Evolutionary conservation across 2,329 filamentous ascomycete species (phyloP), one percentile per base, ranked within the genome.

Genomic region (Stylonectria norvegica): DNA sequence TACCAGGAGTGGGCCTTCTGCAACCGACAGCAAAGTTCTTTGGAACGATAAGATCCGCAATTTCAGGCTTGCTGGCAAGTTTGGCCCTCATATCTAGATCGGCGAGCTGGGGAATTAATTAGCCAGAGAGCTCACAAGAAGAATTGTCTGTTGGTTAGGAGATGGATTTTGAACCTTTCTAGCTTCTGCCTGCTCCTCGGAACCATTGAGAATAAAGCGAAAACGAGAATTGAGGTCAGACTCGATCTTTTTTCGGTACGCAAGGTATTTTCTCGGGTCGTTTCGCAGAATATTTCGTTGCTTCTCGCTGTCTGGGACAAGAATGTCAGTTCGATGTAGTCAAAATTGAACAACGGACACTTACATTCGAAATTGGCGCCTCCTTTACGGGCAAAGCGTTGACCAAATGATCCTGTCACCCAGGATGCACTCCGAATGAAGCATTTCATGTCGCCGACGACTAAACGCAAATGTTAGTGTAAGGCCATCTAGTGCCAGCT

Each of bases 211-310:
- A 50, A 75, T 75, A 56, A 76, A 70, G 32, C 71, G 71, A 62
- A 77, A 78, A 16, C 71, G 64, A 32, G 69, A 66, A 43, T 76
- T 78, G 12, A 78, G 61, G 18, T 69, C 72, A 1, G 66, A 56
- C 44, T 77, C 72, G 6, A 76, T 57, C 14, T 61, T 60, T 43
- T 70, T 74, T 18, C 74, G 66, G 50, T 76, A 78, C 5, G 60
- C 53, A 1, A 78, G 60, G 49, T 82, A 82, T 12, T 61, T 68
- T 9, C 71, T 61, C 0, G 79, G 75, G 46, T 82, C 47, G 25
- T 75, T 67, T 42, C 76, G 76, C 0, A 72, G 67, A 2, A 46
- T 45, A 10, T 74, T 67, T 4, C 70, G 63, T 34, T 78, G 67
- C 18, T 77, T 71, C 11, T 70, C 50, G 3, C 60, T 52, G 34